Evolutionary conservation across 2,329 filamentous ascomycete genomes (phyloP), one percentile per base, ranked within the genome.

Genomic region (Diaporthe sp.): DNA sequence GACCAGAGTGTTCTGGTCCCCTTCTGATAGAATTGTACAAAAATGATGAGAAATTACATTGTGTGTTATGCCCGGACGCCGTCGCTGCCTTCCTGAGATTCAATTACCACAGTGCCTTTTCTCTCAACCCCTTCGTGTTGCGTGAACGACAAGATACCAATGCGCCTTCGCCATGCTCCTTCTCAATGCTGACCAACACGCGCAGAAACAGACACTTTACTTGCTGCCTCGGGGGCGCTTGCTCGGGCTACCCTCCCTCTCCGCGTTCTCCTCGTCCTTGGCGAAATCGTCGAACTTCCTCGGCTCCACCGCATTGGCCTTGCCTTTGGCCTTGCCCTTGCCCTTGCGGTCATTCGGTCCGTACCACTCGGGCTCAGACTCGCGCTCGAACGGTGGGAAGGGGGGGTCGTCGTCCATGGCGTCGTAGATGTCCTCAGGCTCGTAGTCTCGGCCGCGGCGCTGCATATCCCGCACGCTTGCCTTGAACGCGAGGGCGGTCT

Each of bases 1-100:
- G 78, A 79, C 54, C 75, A 74, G 45, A 76, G 75, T 33, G 75
- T 77, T 1, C 71, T 77, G 42, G 75, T 75, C 52, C 75, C 75
- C 28, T 74, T 76, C 38, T 76, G 66, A 60, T 42, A 25, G n/a
- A 61, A 30, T 60, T 52, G 30, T 52, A 40, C 47, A 68, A 9
- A 68, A 52, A 6, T 68, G 13, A 68, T 54, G 13, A 42, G 25
- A 35, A 28, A 10, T 30, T 28, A 68, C 64, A 54, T 40, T 54
- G n/a, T 12, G 13, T 4, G 28, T 13, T n/a, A n/a, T 35, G 45
- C 45, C 42, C 25, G 5, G 13, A 67, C 47, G 47, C 64, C 64
- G 4, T 68, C 47, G 64, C 45, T 54, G 47, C n/a, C 64, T 22
- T 19, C 42, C n/a, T n/a, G 30, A 6, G 9, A 50, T 6, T 13